Base-by-base conservation (phyloP, 2,329 filamentous ascomycete genomes). In the Fusarium brachygibbosum region DNA sequence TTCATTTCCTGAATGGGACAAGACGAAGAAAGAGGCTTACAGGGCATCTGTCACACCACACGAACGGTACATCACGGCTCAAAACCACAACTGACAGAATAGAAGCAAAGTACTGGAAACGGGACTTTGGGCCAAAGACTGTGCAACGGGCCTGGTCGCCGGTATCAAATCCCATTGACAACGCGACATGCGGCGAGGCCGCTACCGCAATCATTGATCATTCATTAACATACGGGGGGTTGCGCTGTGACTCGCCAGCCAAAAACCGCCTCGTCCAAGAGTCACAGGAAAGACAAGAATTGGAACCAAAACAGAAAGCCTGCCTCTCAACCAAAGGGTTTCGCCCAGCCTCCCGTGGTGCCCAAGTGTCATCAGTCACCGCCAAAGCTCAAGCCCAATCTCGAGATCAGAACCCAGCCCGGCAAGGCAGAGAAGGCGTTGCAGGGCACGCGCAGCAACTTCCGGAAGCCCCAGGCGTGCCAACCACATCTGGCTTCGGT, bases 311-410 rank as follows among this genome's bases (percentile, higher is more conserved):
- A 54, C 19, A 40, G 32, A 64, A 34, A 41, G 38, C 23, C 37
- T 46, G 48, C 51, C 41, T 45, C 41, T 60, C 54, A 56, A 50
- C 12, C 48, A 52, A 49, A 63, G 41, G 28, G 16, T 34, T 67
- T 44, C 35, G 55, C 49, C 68, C 50, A 59, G 58, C 53, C 53
- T 60, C 62, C 21, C 44, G 31, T 45, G 66, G 34, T 69, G 67
- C 67, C 67, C 67, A 70, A 69, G 66, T 53, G 59, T 68, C 70
- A 56, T 60, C 68, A 38, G 69, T 68, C 67, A 73, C 72, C 72
- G 58, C 71, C 55, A 72, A 68, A 69, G 60, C 48, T 52, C 58
- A 64, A 63, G 56, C 70, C 61, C 64, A 70, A 70, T 52, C 52
- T 41, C 57, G 41, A 69, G 57, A 51, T 51, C 54, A 34, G 44